Conservation (phyloP, 768 basidiomycete genomes). For the Sarcomyxa edulis region DNA sequence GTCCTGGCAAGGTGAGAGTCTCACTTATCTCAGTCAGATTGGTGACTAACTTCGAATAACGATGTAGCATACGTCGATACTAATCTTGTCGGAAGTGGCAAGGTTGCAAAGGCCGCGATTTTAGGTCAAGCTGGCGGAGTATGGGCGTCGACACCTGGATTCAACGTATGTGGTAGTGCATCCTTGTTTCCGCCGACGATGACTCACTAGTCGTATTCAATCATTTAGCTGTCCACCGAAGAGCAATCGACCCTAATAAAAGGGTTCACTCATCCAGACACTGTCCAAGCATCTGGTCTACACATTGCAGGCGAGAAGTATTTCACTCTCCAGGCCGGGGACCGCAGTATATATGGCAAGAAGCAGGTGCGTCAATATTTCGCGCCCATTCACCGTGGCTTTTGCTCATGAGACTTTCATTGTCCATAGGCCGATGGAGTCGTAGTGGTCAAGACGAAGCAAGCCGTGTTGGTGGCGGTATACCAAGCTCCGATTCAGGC, state of each 20-base stretch:
- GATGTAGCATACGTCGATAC: constrained; percentile 72
- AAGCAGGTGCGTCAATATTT: constrained; percentile 51
- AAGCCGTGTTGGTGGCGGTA: constrained; percentile 79
- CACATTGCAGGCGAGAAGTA: constrained; percentile 66
- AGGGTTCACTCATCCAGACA: constrained; percentile 36
- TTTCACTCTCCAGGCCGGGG: constrained; percentile 48
- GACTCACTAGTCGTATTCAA: neutral
- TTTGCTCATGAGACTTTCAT: too few relatives aligned
- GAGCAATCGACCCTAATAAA: constrained; percentile 59
- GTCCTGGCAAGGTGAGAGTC: constrained; percentile 65
- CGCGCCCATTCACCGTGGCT: neutral
- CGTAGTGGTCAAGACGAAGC: constrained; percentile 72
- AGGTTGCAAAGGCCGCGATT: constrained; percentile 73
- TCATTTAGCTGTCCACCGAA: constrained; percentile 47
- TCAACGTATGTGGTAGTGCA: constrained; percentile 51
- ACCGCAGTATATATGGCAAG: constrained; percentile 67
- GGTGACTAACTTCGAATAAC: constrained; percentile 1
- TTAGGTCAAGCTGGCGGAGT: constrained; percentile 70
- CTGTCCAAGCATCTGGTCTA: constrained; percentile 53
- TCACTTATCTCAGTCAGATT: neutral
- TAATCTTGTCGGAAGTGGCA: constrained; percentile 71
- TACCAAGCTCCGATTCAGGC: constrained; percentile 65
- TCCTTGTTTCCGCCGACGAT: too few relatives aligned
- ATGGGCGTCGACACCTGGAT: constrained; percentile 65
- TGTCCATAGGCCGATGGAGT: constrained; percentile 64